Percentiles rank a stretch among this genome's conserved stretches.
Evolutionary conservation across 371 early-diverging fungal genomes (phyloP).

Genomic region (Amoeboaphelidium protococcarum): DNA sequence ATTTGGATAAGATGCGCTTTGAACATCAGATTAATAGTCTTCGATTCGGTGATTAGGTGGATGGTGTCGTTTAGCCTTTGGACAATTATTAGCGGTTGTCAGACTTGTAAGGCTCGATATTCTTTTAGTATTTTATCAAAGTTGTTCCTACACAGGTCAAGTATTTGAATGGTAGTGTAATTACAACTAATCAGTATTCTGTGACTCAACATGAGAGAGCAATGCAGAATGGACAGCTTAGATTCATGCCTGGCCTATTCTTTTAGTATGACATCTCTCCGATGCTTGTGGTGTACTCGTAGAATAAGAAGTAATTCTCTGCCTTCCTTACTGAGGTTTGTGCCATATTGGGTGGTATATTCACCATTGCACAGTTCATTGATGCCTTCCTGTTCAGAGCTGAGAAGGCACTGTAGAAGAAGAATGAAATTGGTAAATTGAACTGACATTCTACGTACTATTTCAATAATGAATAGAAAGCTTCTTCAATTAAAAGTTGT

Average conservation of each 20-base stretch:
- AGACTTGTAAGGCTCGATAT: conserved; percentile 2
- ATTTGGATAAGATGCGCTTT: conserved; percentile 30
- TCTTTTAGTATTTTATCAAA: conserved; percentile 74
- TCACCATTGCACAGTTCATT: conserved; percentile 77
- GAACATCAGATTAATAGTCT: conserved; percentile 55
- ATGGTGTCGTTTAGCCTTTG: conserved; percentile 44
- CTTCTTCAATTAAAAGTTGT: no score
- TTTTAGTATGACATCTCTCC: conserved; percentile 90
- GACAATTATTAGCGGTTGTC: conserved; percentile 26
- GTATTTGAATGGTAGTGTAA: conserved; percentile 27
- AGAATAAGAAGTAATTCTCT: conserved; percentile 49
- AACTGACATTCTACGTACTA: neutral
- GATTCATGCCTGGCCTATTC: conserved; percentile 34
- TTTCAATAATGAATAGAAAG: no score
- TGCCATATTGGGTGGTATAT: conserved; percentile 82
- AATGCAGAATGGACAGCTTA: conserved; percentile 11
- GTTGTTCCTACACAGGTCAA: conserved; percentile 64
- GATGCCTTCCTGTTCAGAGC: conserved; percentile 69
- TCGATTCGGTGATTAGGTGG: conserved; percentile 40
- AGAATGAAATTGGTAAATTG: conserved; percentile 65
- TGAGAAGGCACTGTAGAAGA: conserved; percentile 42
- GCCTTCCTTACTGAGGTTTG: conserved; percentile 69
- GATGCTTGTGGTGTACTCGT: conserved; percentile 65
- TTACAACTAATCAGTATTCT: conserved; percentile 74
- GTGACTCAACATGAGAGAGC: conserved; percentile 60